Conservation (phyloP, 169 alveolate species). For the Pseudocohnilembus persalinus region DNA sequence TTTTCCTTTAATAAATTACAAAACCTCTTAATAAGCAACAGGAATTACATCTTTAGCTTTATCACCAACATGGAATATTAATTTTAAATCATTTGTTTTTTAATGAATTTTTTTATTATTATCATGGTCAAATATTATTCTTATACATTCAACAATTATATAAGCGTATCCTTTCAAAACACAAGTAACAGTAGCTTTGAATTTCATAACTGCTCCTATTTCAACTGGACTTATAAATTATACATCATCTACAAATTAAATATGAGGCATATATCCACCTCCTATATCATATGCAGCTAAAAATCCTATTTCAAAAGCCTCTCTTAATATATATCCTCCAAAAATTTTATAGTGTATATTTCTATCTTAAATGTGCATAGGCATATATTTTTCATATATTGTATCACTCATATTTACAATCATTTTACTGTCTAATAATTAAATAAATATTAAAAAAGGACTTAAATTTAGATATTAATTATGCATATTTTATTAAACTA, state of each 20-base stretch:
- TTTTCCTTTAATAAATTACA: background rate
- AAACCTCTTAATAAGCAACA: background rate
- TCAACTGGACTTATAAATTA: constrained; percentile 36
- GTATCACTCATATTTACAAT: constrained; percentile 14
- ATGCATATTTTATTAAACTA: too few relatives aligned
- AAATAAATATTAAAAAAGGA: too few relatives aligned
- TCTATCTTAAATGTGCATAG: constrained; percentile 48
- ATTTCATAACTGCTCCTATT: constrained; percentile 36
- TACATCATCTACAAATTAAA: constrained; percentile 29
- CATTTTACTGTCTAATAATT: too few relatives aligned
- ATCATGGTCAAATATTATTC: background rate
- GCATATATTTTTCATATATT: background rate
- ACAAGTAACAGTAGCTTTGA: constrained; percentile 22
- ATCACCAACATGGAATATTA: background rate
- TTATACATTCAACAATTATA: background rate
- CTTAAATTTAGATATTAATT: too few relatives aligned
- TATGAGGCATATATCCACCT: constrained; percentile 18
- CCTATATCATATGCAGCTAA: constrained; percentile 8
- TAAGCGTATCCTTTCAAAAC: background rate
- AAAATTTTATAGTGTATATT: constrained; percentile 48
- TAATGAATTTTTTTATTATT: too few relatives aligned
- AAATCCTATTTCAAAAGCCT: constrained; percentile 40
- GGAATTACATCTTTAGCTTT: background rate
- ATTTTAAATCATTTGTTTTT: background rate
- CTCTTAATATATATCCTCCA: constrained; percentile 48